A percentile compares a stretch with the other conserved stretches of the same genome.
Conservation (phyloP, 2,329 filamentous ascomycete species). For the Bipolaris zeicola region DNA sequence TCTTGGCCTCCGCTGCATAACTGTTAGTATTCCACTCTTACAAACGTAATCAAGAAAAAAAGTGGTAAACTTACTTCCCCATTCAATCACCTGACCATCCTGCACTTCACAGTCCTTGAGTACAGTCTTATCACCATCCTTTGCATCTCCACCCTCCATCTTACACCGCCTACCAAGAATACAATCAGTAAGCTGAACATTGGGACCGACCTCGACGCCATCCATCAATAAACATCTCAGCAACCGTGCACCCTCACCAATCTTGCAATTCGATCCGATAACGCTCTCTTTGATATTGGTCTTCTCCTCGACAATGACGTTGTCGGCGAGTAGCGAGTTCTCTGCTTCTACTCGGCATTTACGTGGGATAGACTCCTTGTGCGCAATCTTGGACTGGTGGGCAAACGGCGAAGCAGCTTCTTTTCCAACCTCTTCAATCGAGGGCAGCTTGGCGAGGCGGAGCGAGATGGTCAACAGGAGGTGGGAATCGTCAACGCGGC, state of each 20-base stretch:
- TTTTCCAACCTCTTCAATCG: conserved; percentile 65
- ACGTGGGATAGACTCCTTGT: conserved; percentile 79
- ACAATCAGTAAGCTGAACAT: conserved; percentile 84
- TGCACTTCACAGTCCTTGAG: conserved; percentile 91
- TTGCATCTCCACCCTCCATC: conserved; percentile 75
- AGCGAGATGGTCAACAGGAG: conserved; percentile 82
- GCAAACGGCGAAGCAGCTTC: conserved; percentile 69
- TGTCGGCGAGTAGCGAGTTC: conserved; percentile 84
- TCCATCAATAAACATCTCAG: conserved; percentile 94
- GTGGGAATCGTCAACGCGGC: conserved; percentile 85
- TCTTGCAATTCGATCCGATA: conserved; percentile 84
- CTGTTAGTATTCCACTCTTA: background rate
- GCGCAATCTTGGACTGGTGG: conserved; percentile 78
- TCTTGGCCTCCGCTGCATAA: conserved; percentile 58
- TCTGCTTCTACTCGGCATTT: conserved; percentile 80
- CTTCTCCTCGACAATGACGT: conserved; percentile 87
- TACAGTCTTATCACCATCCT: conserved; percentile 53
- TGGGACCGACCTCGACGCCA: conserved; percentile 81
- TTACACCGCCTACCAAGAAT: conserved; percentile 81
- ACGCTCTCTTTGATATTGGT: conserved; percentile 91
- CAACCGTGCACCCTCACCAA: conserved; percentile 82
- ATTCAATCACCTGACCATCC: conserved; percentile 80
- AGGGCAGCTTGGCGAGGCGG: conserved; percentile 82
- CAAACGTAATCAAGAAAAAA: background rate
- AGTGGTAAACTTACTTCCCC: conserved; percentile 61